These are phyloP conservation scores for Leishmania amazonensis DNA, from an alignment of 208 protist genomes.

Conservation along the genomic window DNA sequence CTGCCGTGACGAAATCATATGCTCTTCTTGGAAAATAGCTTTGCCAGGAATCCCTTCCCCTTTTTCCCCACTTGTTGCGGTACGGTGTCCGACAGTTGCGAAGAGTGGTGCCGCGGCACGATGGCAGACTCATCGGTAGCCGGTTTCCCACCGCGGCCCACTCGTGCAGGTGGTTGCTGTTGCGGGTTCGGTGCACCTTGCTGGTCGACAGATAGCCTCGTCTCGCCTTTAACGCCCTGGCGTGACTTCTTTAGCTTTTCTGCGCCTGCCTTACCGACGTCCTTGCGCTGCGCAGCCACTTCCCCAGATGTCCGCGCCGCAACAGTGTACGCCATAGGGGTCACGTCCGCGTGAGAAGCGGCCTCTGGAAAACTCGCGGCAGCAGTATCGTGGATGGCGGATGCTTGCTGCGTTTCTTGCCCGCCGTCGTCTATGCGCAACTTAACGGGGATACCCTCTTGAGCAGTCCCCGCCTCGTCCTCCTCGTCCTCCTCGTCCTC, in stretches of 20 bases:
- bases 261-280: too few relatives aligned
- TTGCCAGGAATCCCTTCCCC: slow-evolving; percentile 22
- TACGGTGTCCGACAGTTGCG: neutral
- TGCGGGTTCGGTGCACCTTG: too few relatives aligned
- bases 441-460: neutral
- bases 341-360: neutral
- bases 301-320: too few relatives aligned
- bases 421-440: neutral
- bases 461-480: neutral
- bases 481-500: neutral
- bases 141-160: too few relatives aligned
- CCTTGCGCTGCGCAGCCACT: too few relatives aligned
- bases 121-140: neutral
- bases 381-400: neutral
- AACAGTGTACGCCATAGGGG: neutral
- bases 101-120: neutral
- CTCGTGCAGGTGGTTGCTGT: neutral
- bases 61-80: neutral
- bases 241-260: neutral
- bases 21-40: slow-evolving; percentile 28
- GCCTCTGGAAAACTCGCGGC: neutral
- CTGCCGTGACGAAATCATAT: neutral
- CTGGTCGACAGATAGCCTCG: neutral
- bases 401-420: neutral
- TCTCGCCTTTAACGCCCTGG: neutral